These are phyloP conservation scores for Plasmodium coatneyi DNA, from an alignment of 169 alveolate species.

Conservation along the genomic window DNA sequence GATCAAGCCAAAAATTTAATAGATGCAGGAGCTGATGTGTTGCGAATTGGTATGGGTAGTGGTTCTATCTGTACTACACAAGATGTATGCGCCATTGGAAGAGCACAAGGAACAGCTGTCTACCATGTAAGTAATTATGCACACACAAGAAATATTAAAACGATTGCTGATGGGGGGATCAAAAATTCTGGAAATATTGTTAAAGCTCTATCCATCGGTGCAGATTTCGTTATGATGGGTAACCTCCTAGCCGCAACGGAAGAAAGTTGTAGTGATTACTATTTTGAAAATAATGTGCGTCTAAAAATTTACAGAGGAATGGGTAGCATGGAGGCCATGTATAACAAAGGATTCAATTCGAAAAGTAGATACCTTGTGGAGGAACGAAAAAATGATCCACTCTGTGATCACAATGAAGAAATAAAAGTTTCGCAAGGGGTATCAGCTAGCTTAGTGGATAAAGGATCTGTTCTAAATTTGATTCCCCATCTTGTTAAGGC, in stretches of 20 bases:
- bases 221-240: constrained; percentile 94
- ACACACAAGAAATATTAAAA: constrained; percentile 85
- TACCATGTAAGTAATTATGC: constrained; percentile 92
- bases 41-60: constrained; percentile 95
- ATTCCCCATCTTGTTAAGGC: constrained; percentile 88
- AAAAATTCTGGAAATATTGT: constrained; percentile 94
- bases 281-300: constrained; percentile 89
- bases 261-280: constrained; percentile 95
- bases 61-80: constrained; percentile 97
- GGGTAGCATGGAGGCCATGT: constrained; percentile 91
- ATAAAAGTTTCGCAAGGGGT: constrained; percentile 90
- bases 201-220: constrained; percentile 94
- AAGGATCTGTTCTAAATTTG: constrained; percentile 87
- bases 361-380: constrained; percentile 76
- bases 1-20: constrained; percentile 90
- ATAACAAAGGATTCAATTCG: constrained; percentile 65
- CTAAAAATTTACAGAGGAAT: constrained; percentile 91
- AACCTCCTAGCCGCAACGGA: constrained; percentile 94
- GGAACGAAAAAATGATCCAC: constrained; percentile 27
- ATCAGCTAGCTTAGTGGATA: constrained; percentile 90
- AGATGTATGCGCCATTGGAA: constrained; percentile 92
- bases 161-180: constrained; percentile 96
- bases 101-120: constrained; percentile 94
- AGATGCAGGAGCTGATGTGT: constrained; percentile 91
- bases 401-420: constrained; percentile 79